Base-by-base conservation (phyloP, 2,329 filamentous ascomycete species). In the Orbilia oligospora region DNA sequence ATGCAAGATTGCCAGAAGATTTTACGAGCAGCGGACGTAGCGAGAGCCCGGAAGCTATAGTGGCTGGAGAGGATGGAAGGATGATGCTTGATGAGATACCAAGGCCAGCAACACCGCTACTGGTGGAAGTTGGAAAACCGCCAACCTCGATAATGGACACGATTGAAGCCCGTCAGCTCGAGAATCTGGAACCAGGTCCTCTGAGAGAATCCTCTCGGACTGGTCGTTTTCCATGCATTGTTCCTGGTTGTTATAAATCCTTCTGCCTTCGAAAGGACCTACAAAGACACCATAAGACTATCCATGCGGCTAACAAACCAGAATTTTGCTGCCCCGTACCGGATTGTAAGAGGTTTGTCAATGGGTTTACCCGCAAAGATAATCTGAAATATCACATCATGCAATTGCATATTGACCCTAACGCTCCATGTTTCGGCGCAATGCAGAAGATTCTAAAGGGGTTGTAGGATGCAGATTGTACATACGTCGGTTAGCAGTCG, bases 331-430 rank as follows among this genome's bases (percentile, higher is more conserved):
- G 75, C 18, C 75, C 75, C n/a, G 75, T 78, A 16, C 75, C 53
- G 18, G 55, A 67, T 1, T 78, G 75, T 20, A 78, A 78, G 22
- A 51, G 75, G 63, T 68, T 30, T 65, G 48, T 69, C 4, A 53
- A 78, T 18, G 75, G 75, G 18, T 78, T 78, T 51, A 78, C 68
- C 24, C 56, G 75, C 27, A 78, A 78, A 30, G 75, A 78, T 72
- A 78, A 78, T 48, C 20, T 78, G 44, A 78, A 72, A 58, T 78
- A 78, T 36, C 75, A 78, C 66, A 78, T 78, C n/a, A 78, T 78
- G 75, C 67, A 78, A 53, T 64, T 78, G 64, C 75, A 78, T 51
- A 64, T 71, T 38, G 63, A 78, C 30, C 75, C 67, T 12, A 64
- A 78, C 8, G 12, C 75, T 0, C 68, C 75, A 12, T 72, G 75